Evolutionary conservation across 768 basidiomycete genomes (phyloP).

Genomic region (Megacollybia marginata): DNA sequence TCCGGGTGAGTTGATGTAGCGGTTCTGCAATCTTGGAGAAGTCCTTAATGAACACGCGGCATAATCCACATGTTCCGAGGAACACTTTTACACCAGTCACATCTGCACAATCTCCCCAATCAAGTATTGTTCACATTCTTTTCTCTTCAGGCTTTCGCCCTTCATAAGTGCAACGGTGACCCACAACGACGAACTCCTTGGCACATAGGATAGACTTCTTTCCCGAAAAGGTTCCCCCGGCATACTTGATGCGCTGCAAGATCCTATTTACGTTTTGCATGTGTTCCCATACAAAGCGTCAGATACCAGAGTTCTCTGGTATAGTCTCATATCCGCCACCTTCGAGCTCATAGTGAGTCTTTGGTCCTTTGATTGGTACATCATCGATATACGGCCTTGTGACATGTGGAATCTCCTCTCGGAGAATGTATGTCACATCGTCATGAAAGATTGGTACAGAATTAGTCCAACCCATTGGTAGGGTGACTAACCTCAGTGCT

Average conservation of each 20-base stretch:
- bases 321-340: slow-evolving; percentile 8
- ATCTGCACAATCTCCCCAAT: slow-evolving; percentile 11
- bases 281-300: slow-evolving; percentile 30
- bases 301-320: slow-evolving; percentile 4
- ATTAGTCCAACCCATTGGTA: slow-evolving; percentile 36
- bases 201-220: slow-evolving; percentile 13
- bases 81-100: slow-evolving; percentile 12
- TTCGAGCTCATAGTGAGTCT: slow-evolving; percentile 9
- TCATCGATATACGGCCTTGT: slow-evolving; percentile 22
- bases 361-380: slow-evolving; percentile 14
- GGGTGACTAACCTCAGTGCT: slow-evolving; percentile 15
- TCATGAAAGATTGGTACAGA: slow-evolving; percentile 21
- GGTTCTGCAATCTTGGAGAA: slow-evolving; percentile 13
- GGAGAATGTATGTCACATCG: slow-evolving; percentile 16
- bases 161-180: slow-evolving; percentile 26
- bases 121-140: slow-evolving; percentile 10
- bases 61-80: slow-evolving; percentile 9
- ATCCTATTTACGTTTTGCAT: slow-evolving; percentile 24
- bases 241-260: slow-evolving; percentile 20
- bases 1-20: too few relatives aligned
- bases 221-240: slow-evolving; percentile 22
- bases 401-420: slow-evolving; percentile 20
- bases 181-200: slow-evolving; percentile 19
- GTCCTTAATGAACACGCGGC: slow-evolving; percentile 14
- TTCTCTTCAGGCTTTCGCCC: slow-evolving; percentile 18